These are phyloP conservation scores for Paramarasmius palmivorus DNA, from an alignment of 1,284 basidiomycete species.

Conservation along the genomic window DNA sequence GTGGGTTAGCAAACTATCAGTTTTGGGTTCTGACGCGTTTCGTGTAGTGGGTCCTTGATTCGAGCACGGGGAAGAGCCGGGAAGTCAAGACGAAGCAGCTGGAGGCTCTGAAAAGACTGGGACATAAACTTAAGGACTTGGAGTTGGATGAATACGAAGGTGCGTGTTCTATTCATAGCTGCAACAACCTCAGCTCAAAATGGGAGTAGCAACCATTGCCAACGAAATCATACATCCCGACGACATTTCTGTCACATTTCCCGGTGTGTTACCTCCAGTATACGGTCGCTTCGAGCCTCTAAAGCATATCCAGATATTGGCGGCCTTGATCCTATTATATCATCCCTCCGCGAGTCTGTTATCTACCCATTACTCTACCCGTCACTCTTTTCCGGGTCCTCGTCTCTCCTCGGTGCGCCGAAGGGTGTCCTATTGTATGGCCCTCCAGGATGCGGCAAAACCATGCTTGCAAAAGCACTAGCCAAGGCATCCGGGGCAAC, in stretches of 20 bases:
- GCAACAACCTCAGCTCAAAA: conserved; percentile 2
- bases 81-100: conserved; percentile 68
- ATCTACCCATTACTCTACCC: conserved; percentile 96
- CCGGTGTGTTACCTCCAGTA: conserved; percentile 46
- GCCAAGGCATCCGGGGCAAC: conserved; percentile 97
- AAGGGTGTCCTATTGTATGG: conserved; percentile 88
- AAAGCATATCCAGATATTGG: conserved; percentile 72
- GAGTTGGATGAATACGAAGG: conserved; percentile 82
- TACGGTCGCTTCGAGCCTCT: background rate
- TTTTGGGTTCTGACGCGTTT: too few species aligned
- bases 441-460: conserved; percentile 93
- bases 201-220: conserved; percentile 70
- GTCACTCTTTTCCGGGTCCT: conserved; percentile 79
- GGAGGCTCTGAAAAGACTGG: conserved; percentile 73
- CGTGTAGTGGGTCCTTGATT: conserved; percentile 46
- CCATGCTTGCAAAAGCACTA: conserved; percentile 93
- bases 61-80: conserved; percentile 50
- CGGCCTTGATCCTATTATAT: conserved; percentile 93
- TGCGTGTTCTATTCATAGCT: conserved; percentile 39
- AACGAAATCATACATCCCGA: conserved; percentile 86
- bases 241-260: conserved; percentile 75
- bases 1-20: too few species aligned
- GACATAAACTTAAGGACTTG: conserved; percentile 66
- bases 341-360: conserved; percentile 90
- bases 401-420: conserved; percentile 69